Percentiles rank a stretch among this genome's conserved stretches.
These are phyloP conservation scores for Candida chauliodis DNA, from an alignment of 805 yeast genomes.

Conservation along the genomic window DNA sequence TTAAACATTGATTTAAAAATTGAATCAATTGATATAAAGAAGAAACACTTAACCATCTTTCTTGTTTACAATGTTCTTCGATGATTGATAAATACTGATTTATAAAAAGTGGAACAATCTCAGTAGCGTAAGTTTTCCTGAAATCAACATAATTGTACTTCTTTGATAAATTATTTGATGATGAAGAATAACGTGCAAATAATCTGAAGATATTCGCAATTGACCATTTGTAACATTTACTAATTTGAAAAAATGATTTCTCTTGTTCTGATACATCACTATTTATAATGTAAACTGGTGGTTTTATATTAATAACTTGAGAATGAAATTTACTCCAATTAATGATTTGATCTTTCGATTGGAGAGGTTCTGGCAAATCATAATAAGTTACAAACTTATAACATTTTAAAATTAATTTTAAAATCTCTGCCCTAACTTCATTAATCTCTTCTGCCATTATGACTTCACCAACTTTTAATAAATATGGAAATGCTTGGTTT, in stretches of 20 bases:
- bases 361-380: slow-evolving; percentile 66
- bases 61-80: slow-evolving; percentile 66
- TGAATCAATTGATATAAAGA: slow-evolving; percentile 58
- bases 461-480: slow-evolving; percentile 63
- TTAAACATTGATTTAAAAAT: slow-evolving; percentile 55
- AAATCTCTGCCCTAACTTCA: slow-evolving; percentile 60
- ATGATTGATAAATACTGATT: slow-evolving; percentile 61
- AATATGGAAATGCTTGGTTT: slow-evolving; percentile 56
- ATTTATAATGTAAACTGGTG: slow-evolving; percentile 52
- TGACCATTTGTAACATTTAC: slow-evolving; percentile 76
- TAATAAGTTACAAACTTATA: slow-evolving; percentile 74
- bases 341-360: slow-evolving; percentile 44
- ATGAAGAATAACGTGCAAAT: slow-evolving; percentile 66
- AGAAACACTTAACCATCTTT: slow-evolving; percentile 67
- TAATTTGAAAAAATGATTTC: slow-evolving; percentile 60
- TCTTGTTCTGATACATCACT: slow-evolving; percentile 45
- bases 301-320: slow-evolving; percentile 53
- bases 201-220: slow-evolving; percentile 71
- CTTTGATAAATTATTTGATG: slow-evolving; percentile 28
- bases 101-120: slow-evolving; percentile 72
- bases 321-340: slow-evolving; percentile 80
- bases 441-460: slow-evolving; percentile 28
- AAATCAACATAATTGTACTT: slow-evolving; percentile 62
- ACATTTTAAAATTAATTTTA: slow-evolving; percentile 67
- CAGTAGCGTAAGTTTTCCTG: slow-evolving; percentile 47